Evolutionary conservation across 352 stramenopile species (phyloP), one percentile per base, ranked within the genome.

Genomic region (Globisporangium apiculatum): DNA sequence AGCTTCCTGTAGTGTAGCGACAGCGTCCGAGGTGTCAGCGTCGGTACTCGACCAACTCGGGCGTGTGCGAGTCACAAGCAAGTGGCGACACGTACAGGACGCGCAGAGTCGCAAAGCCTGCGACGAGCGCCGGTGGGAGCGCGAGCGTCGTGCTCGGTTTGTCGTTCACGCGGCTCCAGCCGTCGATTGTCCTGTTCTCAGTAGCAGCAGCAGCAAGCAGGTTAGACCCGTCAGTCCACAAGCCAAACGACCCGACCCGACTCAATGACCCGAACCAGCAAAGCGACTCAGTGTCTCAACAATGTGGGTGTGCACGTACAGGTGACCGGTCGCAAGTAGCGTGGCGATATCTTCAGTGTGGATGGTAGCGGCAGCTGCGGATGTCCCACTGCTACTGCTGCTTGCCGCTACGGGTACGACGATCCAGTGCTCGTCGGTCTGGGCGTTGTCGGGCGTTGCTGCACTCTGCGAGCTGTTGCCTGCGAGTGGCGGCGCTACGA

Each of bases 161-260:
- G 3, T 51, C 50, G n/a, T 62, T 45, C 5, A 46, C 48, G 4
- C 51, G 40, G 5, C 46, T 42, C 43, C 41, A 56, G 24, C 57
- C 57, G 7, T 62, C 57, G 6, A 62, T 53, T 0, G 43, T 53
- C 37, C 57, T 62, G n/a, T 17, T 55, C 11, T n/a, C n/a, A n/a
- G n/a, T n/a, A n/a, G 17, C 5, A 10, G 43, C 10, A 46, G 6
- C 41, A 46, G 2, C 8, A 12, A 15, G 41, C 6, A 46, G 14
- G 10, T 2, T 12, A 8, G 38, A 42, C 8, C 9, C 41, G 41
- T 46, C 10, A 46, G 41, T 46, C 41, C n/a, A n/a, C n/a, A n/a
- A n/a, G n/a, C n/a, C n/a, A n/a, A n/a, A n/a, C n/a, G n/a, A n/a
- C n/a, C n/a, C n/a, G n/a, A n/a, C n/a, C n/a, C n/a, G n/a, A n/a